Conservation (phyloP, 257 asterid genomes). For the Solanum chiquidenum region DNA sequence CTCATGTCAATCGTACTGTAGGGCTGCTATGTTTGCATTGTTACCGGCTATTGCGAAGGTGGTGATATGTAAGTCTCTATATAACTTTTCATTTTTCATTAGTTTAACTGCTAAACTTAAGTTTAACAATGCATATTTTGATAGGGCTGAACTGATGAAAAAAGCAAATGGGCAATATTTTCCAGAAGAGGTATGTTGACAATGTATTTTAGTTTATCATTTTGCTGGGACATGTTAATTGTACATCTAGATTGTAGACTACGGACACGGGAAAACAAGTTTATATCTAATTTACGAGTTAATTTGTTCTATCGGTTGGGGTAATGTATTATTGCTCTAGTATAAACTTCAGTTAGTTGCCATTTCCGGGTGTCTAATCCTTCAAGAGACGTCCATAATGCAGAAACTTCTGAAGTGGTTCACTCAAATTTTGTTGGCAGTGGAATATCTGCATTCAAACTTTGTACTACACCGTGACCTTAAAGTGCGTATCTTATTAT, state of each 20-base stretch:
- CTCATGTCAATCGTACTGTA: conserved; percentile 17
- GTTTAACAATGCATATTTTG: neutral
- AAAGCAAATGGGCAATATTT: conserved; percentile 77
- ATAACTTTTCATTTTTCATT: neutral
- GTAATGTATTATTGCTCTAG: neutral
- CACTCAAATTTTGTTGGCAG: conserved; percentile 83
- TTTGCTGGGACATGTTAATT: neutral
- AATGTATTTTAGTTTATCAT: neutral
- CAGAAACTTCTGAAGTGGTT: conserved; percentile 96
- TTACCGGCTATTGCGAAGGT: conserved; percentile 97
- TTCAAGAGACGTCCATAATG: conserved; percentile 8
- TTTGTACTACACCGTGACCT: conserved; percentile 94
- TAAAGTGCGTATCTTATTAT: conserved; percentile 35
- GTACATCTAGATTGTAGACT: neutral
- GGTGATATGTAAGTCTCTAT: conserved; percentile 82
- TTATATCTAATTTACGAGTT: neutral
- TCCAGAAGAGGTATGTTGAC: conserved; percentile 72
- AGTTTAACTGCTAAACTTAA: neutral
- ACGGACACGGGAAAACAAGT: neutral
- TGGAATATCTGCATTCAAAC: conserved; percentile 92
- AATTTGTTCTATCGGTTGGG: neutral
- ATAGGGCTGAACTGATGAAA: conserved; percentile 97
- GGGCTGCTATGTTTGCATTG: conserved; percentile 99
- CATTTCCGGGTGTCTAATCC: neutral
- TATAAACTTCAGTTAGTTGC: neutral